phyloP scores from a whole-genome alignment of 805 yeast genomes.

The Pachysolen tannophilus region DNA sequence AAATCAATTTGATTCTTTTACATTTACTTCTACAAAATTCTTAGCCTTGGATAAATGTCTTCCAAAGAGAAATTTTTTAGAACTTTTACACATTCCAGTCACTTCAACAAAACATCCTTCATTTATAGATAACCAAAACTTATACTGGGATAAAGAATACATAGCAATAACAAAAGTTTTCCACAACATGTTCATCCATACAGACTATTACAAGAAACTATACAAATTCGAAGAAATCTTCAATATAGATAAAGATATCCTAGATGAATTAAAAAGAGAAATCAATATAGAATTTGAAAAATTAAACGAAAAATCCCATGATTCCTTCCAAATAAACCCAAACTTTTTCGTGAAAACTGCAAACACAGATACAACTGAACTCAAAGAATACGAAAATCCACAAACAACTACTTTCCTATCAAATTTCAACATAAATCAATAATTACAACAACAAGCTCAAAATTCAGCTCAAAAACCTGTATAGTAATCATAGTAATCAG shows the following conservation, averaged over 20 bases:
- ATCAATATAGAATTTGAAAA: constrained; percentile 4
- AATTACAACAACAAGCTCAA: no score
- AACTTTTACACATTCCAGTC: constrained; percentile 36
- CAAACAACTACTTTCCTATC: constrained; percentile 17
- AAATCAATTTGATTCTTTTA: neutral
- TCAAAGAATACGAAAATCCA: constrained; percentile 17
- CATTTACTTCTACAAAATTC: constrained; percentile 35
- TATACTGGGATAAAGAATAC: constrained; percentile 31
- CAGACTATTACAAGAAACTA: constrained; percentile 5
- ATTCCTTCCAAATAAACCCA: neutral
- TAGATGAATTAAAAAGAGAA: constrained; percentile 3
- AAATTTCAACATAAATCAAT: constrained; percentile 12
- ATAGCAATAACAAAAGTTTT: constrained; percentile 16
- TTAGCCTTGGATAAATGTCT: constrained; percentile 82
- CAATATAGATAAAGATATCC: constrained; percentile 1
- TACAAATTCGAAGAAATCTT: constrained; percentile 5
- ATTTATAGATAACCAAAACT: constrained; percentile 9
- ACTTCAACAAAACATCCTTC: constrained; percentile 16
- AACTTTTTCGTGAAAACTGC: constrained; percentile 8
- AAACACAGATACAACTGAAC: constrained; percentile 7
- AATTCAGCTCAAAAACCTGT: no score
- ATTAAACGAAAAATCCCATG: neutral
- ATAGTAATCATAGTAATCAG: no score
- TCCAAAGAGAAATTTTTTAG: constrained; percentile 53
- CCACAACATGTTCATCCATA: constrained; percentile 6